These are phyloP conservation scores for Fragaria ananassa DNA, from an alignment of 306 rosid genomes.

Conservation along the genomic window DNA sequence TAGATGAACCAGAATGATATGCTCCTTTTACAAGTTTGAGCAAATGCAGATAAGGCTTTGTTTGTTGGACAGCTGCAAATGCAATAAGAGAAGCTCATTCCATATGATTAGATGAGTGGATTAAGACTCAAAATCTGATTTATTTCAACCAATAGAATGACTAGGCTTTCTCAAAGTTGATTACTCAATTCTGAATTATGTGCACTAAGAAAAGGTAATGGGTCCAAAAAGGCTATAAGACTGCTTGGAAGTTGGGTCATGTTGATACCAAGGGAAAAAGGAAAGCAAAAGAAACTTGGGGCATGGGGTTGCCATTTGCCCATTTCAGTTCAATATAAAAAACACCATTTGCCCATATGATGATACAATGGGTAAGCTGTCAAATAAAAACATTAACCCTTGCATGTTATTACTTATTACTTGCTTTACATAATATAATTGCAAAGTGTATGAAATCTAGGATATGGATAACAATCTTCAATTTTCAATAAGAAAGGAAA, in stretches of 20 bases:
- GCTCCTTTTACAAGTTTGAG: slow-evolving; percentile 29
- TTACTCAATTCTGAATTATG: slow-evolving; percentile 24
- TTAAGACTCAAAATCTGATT: neutral
- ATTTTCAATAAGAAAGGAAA: neutral
- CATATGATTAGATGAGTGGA: neutral
- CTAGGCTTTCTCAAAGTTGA: slow-evolving; percentile 16
- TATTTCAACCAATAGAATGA: neutral
- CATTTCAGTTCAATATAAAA: neutral
- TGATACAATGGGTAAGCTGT: neutral
- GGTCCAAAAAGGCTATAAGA: slow-evolving; percentile 47
- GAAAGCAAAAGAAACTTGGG: slow-evolving; percentile 8
- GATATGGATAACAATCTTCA: neutral
- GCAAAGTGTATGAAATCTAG: neutral
- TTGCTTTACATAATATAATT: neutral
- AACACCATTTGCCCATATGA: no score
- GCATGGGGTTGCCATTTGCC: neutral
- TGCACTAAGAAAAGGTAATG: slow-evolving; percentile 9
- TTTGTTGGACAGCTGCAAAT: slow-evolving; percentile 23
- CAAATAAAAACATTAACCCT: neutral
- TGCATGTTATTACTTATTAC: neutral
- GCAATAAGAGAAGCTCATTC: neutral
- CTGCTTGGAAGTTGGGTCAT: slow-evolving; percentile 53
- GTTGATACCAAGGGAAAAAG: slow-evolving; percentile 28
- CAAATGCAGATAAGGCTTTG: slow-evolving; percentile 31
- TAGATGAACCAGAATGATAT: slow-evolving; percentile 19